Base-by-base conservation (phyloP, 768 basidiomycete genomes). In the Collybia nuda region DNA sequence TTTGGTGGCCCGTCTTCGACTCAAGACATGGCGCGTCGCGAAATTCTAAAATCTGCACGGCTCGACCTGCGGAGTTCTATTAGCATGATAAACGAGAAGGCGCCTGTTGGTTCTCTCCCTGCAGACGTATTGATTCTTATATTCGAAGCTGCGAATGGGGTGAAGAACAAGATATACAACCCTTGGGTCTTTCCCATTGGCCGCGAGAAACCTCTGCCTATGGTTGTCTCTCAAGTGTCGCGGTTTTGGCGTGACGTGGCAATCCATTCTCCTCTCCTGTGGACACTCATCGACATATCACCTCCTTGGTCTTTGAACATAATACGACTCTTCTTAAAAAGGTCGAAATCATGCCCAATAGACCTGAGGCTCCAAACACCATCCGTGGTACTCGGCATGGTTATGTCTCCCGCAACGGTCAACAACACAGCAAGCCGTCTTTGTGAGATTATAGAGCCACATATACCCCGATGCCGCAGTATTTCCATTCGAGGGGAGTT, bases 211-310 rank as follows among this genome's bases (percentile, higher is more conserved):
- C 41, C 22, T 15, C 28, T 44, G 28, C 44, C 44, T 17, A 28
- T 44, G 17, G 35, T 32, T 9, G 24, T 44, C 32, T 44, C 26
- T 18, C 44, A 44, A 12, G 44, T 44, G 17, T 44, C 44, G 17
- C 44, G 24, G 35, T 21, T 44, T 17, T 44, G 44, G 44, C 44
- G 44, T 44, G 28, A 32, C 21, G 44, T 44, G 44, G 44, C 44
- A 44, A 21, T 32, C 6, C 28, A 18, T 21, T 29, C 14, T 9
- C 28, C 44, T 8, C 11, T 32, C 8, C 35, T 44, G 21, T 44
- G 44, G 44, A 44, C 44, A 2, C 28, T 29, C 11, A 44, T 44
- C 17, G 28, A 32, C 21, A 32, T 44, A 44, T 44, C 44, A 17
- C 44, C 44, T 2, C 44, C 44, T 12, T 44, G 44, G 28, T 44